A percentile compares a stretch with the other conserved stretches of the same genome.
Conservation (phyloP, 2,329 filamentous ascomycete genomes). For the Penicillium sp. region DNA sequence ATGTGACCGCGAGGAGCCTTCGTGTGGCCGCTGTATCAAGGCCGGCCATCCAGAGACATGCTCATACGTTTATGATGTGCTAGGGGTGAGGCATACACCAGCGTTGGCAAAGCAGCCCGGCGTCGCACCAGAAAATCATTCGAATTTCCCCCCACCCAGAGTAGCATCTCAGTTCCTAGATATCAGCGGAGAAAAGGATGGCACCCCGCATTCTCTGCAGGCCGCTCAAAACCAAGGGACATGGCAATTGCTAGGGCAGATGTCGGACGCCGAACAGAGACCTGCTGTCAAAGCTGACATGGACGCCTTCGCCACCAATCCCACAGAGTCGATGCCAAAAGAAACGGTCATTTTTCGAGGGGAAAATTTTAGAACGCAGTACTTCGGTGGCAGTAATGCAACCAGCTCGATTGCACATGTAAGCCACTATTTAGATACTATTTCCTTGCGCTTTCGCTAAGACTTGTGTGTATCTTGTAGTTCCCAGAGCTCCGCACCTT, state of each 20-base stretch:
- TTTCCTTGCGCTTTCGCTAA: background rate
- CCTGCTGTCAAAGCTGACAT: constrained; percentile 16
- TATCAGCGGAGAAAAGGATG: background rate
- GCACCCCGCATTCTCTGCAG: background rate
- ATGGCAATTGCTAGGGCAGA: constrained; percentile 6
- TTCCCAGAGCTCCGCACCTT: constrained; percentile 21
- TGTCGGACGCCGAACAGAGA: constrained; percentile 6
- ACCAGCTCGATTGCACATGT: constrained; percentile 21
- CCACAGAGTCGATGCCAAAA: constrained; percentile 1
- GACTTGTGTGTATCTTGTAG: constrained; percentile 4
- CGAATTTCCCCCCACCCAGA: background rate
- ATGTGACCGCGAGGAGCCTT: constrained; percentile 18
- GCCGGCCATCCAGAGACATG: constrained; percentile 12
- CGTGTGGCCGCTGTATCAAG: constrained; percentile 18
- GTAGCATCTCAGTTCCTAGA: constrained; percentile 4
- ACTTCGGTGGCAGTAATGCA: constrained; percentile 22
- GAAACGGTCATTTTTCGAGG: constrained; percentile 21
- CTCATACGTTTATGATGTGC: constrained; percentile 8
- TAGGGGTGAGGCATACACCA: background rate
- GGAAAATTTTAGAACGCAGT: constrained; percentile 21
- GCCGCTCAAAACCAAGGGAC: constrained; percentile 7
- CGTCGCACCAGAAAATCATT: background rate
- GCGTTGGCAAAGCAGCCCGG: background rate
- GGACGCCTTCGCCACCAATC: background rate
- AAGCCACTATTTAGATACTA: background rate